Conservation (phyloP, 2,329 filamentous ascomycete species). For the Sphaceloma murrayae region DNA sequence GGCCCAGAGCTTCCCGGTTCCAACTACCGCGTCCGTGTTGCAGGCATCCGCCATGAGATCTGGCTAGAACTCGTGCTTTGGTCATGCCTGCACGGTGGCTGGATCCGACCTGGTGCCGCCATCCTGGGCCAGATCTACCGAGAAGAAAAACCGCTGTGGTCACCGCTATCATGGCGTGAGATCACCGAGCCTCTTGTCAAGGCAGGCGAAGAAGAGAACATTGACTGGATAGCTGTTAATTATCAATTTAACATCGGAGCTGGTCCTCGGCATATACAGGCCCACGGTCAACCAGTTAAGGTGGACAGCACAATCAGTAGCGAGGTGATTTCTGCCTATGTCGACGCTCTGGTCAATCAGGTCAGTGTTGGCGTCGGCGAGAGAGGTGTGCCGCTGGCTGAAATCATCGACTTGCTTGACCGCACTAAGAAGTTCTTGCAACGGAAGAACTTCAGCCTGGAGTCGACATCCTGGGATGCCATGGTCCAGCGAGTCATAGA, state of each 20-base stretch:
- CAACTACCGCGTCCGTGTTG: constrained; percentile 33
- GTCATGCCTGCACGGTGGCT: constrained; percentile 42
- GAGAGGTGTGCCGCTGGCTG: constrained; percentile 30
- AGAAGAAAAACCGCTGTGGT: constrained; percentile 23
- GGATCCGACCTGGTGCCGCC: constrained; percentile 35
- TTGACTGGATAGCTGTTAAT: constrained; percentile 26
- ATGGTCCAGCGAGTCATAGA: constrained; percentile 44
- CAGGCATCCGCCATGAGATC: constrained; percentile 36
- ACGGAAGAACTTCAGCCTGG: constrained; percentile 31
- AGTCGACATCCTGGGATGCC: constrained; percentile 36
- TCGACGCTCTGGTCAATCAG: constrained; percentile 43
- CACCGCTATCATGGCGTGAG: constrained; percentile 35
- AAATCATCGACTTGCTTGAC: constrained; percentile 29
- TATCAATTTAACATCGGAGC: constrained; percentile 25
- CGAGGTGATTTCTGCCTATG: constrained; percentile 48
- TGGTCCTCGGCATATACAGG: neutral
- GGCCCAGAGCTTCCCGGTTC: constrained; percentile 37
- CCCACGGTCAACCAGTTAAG: constrained; percentile 2
- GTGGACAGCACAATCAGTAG: constrained; percentile 45
- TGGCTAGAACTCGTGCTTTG: constrained; percentile 46
- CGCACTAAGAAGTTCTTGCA: constrained; percentile 32
- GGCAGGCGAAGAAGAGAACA: constrained; percentile 21
- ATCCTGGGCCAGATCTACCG: constrained; percentile 30
- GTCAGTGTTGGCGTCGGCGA: constrained; percentile 37
- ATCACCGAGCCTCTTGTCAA: constrained; percentile 28